These are phyloP conservation scores for Leptodermis oblonga DNA, from an alignment of 257 asterid species.

Conservation along the genomic window DNA sequence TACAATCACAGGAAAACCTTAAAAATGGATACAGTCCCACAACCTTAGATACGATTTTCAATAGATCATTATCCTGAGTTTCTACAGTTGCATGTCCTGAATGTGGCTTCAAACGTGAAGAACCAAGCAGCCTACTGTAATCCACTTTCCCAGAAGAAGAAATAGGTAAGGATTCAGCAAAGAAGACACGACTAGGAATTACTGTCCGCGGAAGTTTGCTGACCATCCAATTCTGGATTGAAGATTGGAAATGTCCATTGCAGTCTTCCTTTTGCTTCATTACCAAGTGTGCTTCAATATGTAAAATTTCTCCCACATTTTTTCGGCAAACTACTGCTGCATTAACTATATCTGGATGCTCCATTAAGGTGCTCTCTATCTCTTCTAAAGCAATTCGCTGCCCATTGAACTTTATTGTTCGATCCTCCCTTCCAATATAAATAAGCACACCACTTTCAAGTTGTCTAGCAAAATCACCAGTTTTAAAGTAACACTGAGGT, in stretches of 20 bases:
- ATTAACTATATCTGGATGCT: constrained; percentile 66
- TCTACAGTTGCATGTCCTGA: constrained; percentile 29
- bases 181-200: constrained; percentile 60
- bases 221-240: constrained; percentile 58
- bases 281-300: constrained; percentile 75
- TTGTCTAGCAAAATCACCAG: constrained; percentile 86
- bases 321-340: constrained; percentile 69
- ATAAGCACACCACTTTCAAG: constrained; percentile 76
- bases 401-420: constrained; percentile 70
- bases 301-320: constrained; percentile 44
- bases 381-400: constrained; percentile 89
- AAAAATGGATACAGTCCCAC: not conserved
- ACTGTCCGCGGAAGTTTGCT: constrained; percentile 62
- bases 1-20: not conserved
- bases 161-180: constrained; percentile 57
- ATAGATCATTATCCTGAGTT: constrained; percentile 40
- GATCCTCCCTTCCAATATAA: constrained; percentile 86
- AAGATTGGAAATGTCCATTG: constrained; percentile 36
- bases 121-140: constrained; percentile 52
- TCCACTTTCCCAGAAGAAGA: constrained; percentile 89
- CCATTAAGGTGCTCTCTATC: constrained; percentile 60
- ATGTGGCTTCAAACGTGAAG: constrained; percentile 29
- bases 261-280: constrained; percentile 35
- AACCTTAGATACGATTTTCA: constrained; percentile 68
- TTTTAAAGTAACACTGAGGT: constrained; percentile 45